Evolutionary conservation across 2,329 filamentous ascomycete species (phyloP), one percentile per base, ranked within the genome.

Genomic region (Cytospora paraplurivora): DNA sequence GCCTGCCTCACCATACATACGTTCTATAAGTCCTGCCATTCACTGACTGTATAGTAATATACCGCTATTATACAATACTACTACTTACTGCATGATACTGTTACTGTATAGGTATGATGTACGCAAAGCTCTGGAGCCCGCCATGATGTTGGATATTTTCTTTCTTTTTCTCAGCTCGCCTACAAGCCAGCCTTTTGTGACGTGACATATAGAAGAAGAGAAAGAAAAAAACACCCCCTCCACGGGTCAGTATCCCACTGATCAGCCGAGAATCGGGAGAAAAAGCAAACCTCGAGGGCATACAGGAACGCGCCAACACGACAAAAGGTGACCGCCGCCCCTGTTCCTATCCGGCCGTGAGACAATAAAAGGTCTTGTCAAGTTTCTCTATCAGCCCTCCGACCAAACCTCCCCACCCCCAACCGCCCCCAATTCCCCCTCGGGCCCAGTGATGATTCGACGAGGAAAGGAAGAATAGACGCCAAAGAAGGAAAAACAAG

Each of bases 301-400:
- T 47, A 21, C 44, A 47, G 44, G 44, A 47, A 21, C n/a, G 44
- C 7, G n/a, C 27, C 8, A 47, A 47, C n/a, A 47, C 44, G 10
- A 47, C n/a, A 11, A 19, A 47, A 27, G 27, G 7, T 47, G 44
- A 21, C 1, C 7, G 41, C 10, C 44, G 19, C n/a, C 8, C 44
- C 44, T 17, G 1, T 4, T 8, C 8, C 10, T 17, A 47, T 21
- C 44, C 44, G 44, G 44, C 44, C 44, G n/a, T 47, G 44, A 47
- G n/a, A 47, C 7, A 11, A 21, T 27, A 47, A 7, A 44, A 44
- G 38, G n/a, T 11, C 17, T 10, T 47, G n/a, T 47, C n/a, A 10
- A 47, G 44, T 21, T 47, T 47, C 44, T 47, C 44, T 47, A 47
- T 21, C 44, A 47, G n/a, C n/a, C 44, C 44, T 47, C 44, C 44